Base-by-base conservation (phyloP, 2,329 filamentous ascomycete genomes). In the Neonectria punicea region DNA sequence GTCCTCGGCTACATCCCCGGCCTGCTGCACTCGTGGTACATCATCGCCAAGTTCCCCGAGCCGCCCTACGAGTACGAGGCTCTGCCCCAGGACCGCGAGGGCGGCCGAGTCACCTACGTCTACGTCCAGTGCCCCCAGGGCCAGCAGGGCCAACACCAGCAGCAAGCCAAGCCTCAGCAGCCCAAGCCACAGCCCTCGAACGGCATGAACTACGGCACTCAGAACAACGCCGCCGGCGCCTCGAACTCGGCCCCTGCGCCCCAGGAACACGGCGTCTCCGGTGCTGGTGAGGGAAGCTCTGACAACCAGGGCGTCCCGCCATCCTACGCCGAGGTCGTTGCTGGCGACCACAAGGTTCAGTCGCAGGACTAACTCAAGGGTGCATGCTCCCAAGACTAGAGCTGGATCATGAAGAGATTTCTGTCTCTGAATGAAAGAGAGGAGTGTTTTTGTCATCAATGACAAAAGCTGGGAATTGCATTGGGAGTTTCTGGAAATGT, bases 21-120 rank as follows among this genome's bases (percentile, higher is more conserved):
- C 66, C 91, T 98, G 54, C 83, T 99, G 2, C 96, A 99, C 83
- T 89, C 94, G 68, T 98, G 96, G 95, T 99, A 98, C 86, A 97
- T 98, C 80, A 98, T 99, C 81, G 88, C 93, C 75, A 92, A 93
- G 77, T 93, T 91, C 79, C 96, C 96, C 63, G 95, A 98, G 66
- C 72, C 87, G 44, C 85, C 90, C 63, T 87, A 87, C 79, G 88
- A 91, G 68, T 94, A 96, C 80, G 88, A 93, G 71, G 81, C 84
- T 55, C 78, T 92, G 44, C 81, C 87, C 5, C 87, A 89, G 58
- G 86, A 88, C 74, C 72, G 77, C 73, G 85, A 87, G 70, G 81
- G 83, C 71, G 83, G 86, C 71, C 86, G 85, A 66, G 89, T 95
- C 60, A 91, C 90, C 43, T 95, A 96, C 80, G 92, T 97, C 78